phyloP scores from a whole-genome alignment of 2,329 filamentous ascomycete genomes.

The Cercospora janseana region DNA sequence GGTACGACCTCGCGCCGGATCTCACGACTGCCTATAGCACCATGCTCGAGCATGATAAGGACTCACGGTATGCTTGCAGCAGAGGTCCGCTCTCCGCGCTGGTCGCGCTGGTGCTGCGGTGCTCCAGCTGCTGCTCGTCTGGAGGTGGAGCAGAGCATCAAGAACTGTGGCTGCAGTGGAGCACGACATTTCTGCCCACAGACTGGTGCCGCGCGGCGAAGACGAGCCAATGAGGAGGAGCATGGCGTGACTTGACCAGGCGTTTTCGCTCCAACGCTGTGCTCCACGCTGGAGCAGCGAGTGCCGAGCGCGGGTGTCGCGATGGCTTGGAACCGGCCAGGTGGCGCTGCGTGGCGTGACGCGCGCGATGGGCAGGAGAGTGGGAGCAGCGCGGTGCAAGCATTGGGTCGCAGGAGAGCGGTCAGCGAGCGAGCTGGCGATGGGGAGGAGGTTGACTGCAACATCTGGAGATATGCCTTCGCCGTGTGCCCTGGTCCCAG shows the following conservation, averaged over 20 bases:
- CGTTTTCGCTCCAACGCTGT: slow-evolving; percentile 16
- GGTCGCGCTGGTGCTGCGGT: slow-evolving; percentile 3
- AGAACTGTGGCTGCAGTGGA: slow-evolving; percentile 14
- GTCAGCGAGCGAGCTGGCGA: background rate
- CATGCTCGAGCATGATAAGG: slow-evolving; percentile 1
- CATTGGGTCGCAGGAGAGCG: background rate
- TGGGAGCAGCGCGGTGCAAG: background rate
- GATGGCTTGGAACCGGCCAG: too few relatives aligned
- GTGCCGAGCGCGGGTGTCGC: slow-evolving; percentile 20
- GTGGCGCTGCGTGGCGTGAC: slow-evolving; percentile 15
- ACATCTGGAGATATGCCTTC: slow-evolving; percentile 7
- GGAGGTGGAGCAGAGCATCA: slow-evolving; percentile 2
- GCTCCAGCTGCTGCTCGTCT: slow-evolving; percentile 3
- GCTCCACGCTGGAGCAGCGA: slow-evolving; percentile 11
- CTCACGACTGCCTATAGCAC: background rate
- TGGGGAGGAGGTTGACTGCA: slow-evolving; percentile 6
- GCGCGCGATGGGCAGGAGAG: slow-evolving; percentile 3
- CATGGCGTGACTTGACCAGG: slow-evolving; percentile 16
- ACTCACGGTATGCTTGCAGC: background rate
- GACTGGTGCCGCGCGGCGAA: slow-evolving; percentile 20
- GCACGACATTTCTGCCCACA: slow-evolving; percentile 19
- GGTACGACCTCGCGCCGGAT: too few relatives aligned
- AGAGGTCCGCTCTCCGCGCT: slow-evolving; percentile 14
- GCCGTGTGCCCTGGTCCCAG: background rate
- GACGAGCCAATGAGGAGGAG: slow-evolving; percentile 12